Evolutionary conservation across 495 filamentous ascomycete species (phyloP), one percentile per base, ranked within the genome.

Genomic region (Aspergillus haitiensis): DNA sequence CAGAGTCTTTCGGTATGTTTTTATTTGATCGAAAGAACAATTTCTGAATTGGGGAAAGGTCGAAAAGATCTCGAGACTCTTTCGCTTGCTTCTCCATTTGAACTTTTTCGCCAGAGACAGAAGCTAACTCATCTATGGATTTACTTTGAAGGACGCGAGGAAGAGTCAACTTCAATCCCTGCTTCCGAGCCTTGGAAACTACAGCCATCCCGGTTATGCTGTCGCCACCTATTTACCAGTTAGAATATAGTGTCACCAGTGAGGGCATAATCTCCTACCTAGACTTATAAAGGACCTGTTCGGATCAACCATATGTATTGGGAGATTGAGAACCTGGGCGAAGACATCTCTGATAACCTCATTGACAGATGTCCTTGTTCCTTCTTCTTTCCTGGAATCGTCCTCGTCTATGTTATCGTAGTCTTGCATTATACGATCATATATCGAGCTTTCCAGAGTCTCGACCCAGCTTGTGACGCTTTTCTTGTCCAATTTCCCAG

Each of bases 401-500:
- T 67, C 67, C 35, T 63, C 66, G 39, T 69, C 69, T 50, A 69
- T 70, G 18, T 63, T 65, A 35, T 76, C 75, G 45, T 69, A 70
- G 35, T 72, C 75, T 52, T 70, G 64, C 71, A 78, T 74, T 32
- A 78, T 75, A 11, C 67, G 68, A 56, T 75, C 69, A 35, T 75
- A 74, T 0, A 69, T 67, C 0, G 53, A 55, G 2, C 75, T 64
- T 44, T 79, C 72, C 33, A 81, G 62, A 5, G 66, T 62, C 53
- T 80, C 78, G 34, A 81, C 44, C 77, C 77, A 82, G 7, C 56
- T 63, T 1, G 73, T 72, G 52, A 81, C 75, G 51, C 68, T 68
- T 56, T 82, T 81, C 8, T 78, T 64, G 56, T 82, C 79, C 12
- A 81, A 60, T 58, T 83, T 83, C 10, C 78, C 78, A 18, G 78